Base-by-base conservation (phyloP, 1,139 yeast species). In the Taphrina populina region DNA sequence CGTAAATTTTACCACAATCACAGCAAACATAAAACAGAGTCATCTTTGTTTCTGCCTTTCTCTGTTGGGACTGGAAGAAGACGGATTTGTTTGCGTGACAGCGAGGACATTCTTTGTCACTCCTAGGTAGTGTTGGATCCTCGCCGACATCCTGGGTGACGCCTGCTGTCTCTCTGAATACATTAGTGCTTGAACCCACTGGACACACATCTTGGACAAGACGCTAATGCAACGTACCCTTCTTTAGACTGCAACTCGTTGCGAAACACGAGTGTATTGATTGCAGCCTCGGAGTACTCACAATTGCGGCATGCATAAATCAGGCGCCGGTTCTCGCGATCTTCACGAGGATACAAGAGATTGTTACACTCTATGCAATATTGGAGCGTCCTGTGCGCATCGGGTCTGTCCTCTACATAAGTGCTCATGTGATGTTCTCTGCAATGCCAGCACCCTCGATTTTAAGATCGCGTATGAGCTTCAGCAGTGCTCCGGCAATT, bases 271-370 rank as follows among this genome's bases (percentile, higher is more conserved):
- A 84, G 80, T 19, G 96, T 83, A 64, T 85, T 81, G 58, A 84
- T 94, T 0, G 98, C 96, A 61, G 84, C 79, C 70, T 92, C 97
- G 1, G 95, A 87, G 70, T 92, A 92, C 52, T 88, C 82, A 69
- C 99, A 92, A 69, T 92, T 92, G 65, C 99, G 82, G 72, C 99
- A 92, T 57, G 95, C 92, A 69, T 87, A 92, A 58, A 92, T 75
- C 60, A 92, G 77, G 63, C 95, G 74, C 61, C 73, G 76, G 62
- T 74, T 72, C 52, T 75, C 76, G 67, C 85, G 86, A 69, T 94
- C 98, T 73, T 94, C 98, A 64, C 87, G 82, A n/a, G 99, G 98
- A 70, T 92, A 94, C 73, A 92, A 79, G 98, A 92, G 90, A 69
- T 94, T 94, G 77, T 94, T 94, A 79, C 84, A 68, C 30, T 27